Percentiles rank a stretch among this genome's conserved stretches.
phyloP scores from a whole-genome alignment of 805 yeast species.

The Starmerella potacharoeniae region DNA sequence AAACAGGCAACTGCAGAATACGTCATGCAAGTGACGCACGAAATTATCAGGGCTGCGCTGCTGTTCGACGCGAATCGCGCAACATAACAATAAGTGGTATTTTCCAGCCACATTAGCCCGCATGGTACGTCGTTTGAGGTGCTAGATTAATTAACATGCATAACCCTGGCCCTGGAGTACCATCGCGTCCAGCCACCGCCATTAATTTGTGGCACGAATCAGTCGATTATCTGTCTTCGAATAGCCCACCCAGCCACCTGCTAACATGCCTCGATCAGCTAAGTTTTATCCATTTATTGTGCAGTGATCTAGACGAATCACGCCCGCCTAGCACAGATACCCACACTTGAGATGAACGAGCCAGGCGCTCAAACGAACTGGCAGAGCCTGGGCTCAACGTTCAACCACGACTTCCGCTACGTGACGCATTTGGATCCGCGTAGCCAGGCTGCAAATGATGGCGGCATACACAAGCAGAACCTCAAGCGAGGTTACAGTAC shows the following conservation, averaged over 20 bases:
- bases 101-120: neutral
- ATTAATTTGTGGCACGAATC: neutral
- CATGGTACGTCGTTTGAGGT: neutral
- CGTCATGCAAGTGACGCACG: no score
- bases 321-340: neutral
- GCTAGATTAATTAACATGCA: neutral
- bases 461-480: neutral
- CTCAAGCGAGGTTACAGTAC: conserved; percentile 1
- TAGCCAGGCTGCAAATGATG: neutral
- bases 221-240: neutral
- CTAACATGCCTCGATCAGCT: neutral
- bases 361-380: conserved; percentile 1
- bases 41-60: no score
- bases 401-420: conserved; percentile 4
- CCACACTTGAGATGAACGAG: neutral
- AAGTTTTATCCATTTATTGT: neutral
- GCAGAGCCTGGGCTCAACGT: conserved; percentile 16
- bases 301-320: neutral
- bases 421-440: conserved; percentile 11
- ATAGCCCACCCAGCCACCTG: neutral
- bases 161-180: neutral
- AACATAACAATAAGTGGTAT: no score
- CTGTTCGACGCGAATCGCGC: neutral
- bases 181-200: neutral
- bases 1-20: no score